Conservation (phyloP, 2,329 filamentous ascomycete genomes). For the Dactylonectria macrodidyma region DNA sequence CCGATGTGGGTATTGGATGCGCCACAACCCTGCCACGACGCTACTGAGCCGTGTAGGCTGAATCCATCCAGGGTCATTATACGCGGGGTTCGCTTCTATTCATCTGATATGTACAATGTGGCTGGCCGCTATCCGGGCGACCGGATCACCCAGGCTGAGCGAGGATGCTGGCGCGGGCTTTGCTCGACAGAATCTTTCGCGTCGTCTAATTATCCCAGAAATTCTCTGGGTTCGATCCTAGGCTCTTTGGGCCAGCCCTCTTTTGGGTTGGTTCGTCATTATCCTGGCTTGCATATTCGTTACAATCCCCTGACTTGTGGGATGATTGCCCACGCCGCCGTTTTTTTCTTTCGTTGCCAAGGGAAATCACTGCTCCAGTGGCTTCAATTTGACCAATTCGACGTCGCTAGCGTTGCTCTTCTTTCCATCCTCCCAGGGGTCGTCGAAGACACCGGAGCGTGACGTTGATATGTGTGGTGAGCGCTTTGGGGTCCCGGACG, state of each 20-base stretch:
- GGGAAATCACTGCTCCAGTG: not conserved
- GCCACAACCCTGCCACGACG: not conserved
- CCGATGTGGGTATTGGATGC: not conserved
- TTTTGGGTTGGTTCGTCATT: not conserved
- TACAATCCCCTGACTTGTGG: not conserved
- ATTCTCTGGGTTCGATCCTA: no score
- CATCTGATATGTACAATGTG: no score
- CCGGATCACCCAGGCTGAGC: no score
- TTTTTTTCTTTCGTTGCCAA: not conserved
- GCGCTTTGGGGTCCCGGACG: not conserved
- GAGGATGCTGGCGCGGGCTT: no score
- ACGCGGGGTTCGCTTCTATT: no score
- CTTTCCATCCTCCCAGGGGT: slow-evolving; percentile 8
- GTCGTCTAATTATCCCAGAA: no score
- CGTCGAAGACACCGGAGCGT: not conserved
- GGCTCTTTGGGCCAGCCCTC: not conserved
- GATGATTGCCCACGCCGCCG: not conserved
- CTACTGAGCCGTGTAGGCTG: not conserved
- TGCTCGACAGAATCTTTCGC: no score
- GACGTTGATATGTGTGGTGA: not conserved
- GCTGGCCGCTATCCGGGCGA: no score
- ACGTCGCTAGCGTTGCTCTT: slow-evolving; percentile 25
- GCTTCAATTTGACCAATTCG: slow-evolving; percentile 17
- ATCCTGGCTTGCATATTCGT: not conserved
- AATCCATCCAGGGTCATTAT: no score